Evolutionary conservation across 106 monocot species (phyloP).

Genomic region (Dioscorea alata): DNA sequence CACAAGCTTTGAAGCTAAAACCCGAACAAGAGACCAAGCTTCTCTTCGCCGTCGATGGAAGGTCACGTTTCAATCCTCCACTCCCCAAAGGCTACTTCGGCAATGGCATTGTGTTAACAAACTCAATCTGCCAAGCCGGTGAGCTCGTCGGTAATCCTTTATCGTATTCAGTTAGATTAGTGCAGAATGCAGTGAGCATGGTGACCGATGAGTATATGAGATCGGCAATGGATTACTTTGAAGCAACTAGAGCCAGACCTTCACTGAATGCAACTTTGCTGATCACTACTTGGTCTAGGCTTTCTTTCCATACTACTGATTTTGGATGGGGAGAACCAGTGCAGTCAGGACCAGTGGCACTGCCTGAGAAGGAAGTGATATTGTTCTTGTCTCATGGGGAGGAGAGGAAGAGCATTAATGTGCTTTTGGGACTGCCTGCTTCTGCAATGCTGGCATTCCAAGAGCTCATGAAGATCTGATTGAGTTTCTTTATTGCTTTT

Average conservation of each 20-base stretch:
- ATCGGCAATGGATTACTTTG: constrained; percentile 77
- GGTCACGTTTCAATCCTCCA: constrained; percentile 52
- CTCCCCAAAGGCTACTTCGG: constrained; percentile 80
- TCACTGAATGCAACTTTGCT: constrained; percentile 54
- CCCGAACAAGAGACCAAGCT: constrained; percentile 65
- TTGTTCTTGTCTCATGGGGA: constrained; percentile 74
- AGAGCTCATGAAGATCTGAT: constrained; percentile 33
- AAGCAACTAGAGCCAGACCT: constrained; percentile 58
- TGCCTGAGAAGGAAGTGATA: constrained; percentile 85
- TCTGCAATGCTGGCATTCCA: constrained; percentile 63
- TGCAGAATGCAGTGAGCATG: constrained; percentile 55
- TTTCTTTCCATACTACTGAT: constrained; percentile 62
- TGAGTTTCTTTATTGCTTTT: background rate
- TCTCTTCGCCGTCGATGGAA: constrained; percentile 76
- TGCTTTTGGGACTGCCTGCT: constrained; percentile 68
- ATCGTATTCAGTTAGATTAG: constrained; percentile 35
- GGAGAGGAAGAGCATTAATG: constrained; percentile 80
- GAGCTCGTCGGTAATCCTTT: constrained; percentile 45
- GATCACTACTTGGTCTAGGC: constrained; percentile 73
- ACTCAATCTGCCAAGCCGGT: constrained; percentile 38
- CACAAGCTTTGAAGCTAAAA: constrained; percentile 29
- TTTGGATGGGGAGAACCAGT: constrained; percentile 86
- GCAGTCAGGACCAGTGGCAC: constrained; percentile 64
- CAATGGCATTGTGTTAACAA: constrained; percentile 80
- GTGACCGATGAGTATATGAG: constrained; percentile 66